A percentile compares a stretch with the other conserved stretches of the same genome.
Evolutionary conservation across 2,329 filamentous ascomycete genomes (phyloP).

Genomic region (Gliomastix tumulicola): DNA sequence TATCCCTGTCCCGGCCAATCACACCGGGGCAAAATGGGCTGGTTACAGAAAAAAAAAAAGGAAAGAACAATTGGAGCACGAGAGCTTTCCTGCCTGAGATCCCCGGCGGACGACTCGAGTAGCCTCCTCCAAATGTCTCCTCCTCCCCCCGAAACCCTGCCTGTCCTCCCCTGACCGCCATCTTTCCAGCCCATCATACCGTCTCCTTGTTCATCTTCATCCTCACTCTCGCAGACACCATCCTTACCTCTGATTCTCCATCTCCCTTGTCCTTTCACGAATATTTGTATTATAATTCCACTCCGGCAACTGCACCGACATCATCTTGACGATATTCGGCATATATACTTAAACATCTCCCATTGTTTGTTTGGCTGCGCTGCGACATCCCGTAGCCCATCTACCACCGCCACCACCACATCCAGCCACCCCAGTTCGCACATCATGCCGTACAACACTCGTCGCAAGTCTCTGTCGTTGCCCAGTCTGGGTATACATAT

Average conservation of each 20-base stretch:
- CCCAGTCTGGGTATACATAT: slow-evolving; percentile 90
- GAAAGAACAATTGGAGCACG: slow-evolving; percentile 29
- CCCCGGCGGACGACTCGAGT: background rate
- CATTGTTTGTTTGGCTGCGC: too few species aligned
- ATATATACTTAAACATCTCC: too few species aligned
- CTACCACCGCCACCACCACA: too few species aligned
- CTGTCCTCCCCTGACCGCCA: background rate
- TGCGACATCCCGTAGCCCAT: too few species aligned
- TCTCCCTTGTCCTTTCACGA: background rate
- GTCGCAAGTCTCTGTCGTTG: slow-evolving; percentile 90
- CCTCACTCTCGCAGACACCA: slow-evolving; percentile 5
- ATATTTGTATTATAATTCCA: too few species aligned
- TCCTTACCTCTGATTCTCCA: background rate
- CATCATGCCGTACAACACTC: slow-evolving; percentile 96
- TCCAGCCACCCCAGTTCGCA: too few species aligned
- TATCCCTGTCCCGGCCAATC: too few species aligned
- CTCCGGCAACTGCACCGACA: too few species aligned
- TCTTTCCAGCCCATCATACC: slow-evolving; percentile 1
- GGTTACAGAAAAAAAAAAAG: slow-evolving; percentile 22
- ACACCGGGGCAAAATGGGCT: slow-evolving; percentile 14
- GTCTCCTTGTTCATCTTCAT: slow-evolving; percentile 5
- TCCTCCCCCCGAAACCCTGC: background rate
- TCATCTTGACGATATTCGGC: too few species aligned
- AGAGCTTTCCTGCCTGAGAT: slow-evolving; percentile 13
- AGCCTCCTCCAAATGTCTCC: background rate